phyloP scores from a whole-genome alignment of 106 monocot genomes.

The Dendrobium nobile region DNA sequence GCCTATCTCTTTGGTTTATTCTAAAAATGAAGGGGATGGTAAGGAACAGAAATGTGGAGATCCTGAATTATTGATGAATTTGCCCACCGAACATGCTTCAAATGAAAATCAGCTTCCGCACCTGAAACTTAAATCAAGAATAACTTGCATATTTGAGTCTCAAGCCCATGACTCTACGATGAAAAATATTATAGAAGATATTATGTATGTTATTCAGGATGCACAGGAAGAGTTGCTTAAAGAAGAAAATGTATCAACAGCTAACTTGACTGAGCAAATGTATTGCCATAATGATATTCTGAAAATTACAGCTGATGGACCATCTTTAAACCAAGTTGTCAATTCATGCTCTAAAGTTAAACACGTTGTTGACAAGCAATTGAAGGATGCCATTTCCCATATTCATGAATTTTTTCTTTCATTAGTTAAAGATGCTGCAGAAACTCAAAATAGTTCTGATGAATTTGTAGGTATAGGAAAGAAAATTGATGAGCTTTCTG shows the following conservation, averaged over 20 bases:
- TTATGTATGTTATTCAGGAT: slow-evolving; percentile 33
- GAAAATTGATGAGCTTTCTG: slow-evolving; percentile 14
- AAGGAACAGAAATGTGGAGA: neutral
- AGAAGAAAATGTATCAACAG: neutral
- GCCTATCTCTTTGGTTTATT: neutral
- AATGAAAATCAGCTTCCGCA: slow-evolving; percentile 8
- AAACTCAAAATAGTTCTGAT: slow-evolving; percentile 3
- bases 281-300: slow-evolving; percentile 1
- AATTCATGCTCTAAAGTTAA: neutral
- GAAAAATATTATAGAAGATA: slow-evolving; percentile 29
- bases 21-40: neutral
- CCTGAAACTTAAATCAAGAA: slow-evolving; percentile 40
- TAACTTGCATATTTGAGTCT: slow-evolving; percentile 28
- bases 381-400: slow-evolving; percentile 47
- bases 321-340: neutral
- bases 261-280: slow-evolving; percentile 10
- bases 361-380: neutral
- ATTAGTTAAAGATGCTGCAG: slow-evolving; percentile 33
- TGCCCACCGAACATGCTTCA: neutral
- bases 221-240: slow-evolving; percentile 21
- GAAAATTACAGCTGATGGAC: neutral
- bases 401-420: slow-evolving; percentile 50
- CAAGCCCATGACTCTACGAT: slow-evolving; percentile 13
- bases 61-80: neutral
- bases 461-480: neutral